These are phyloP conservation scores for Quercus wislizeni DNA, from an alignment of 306 rosid genomes.

Conservation along the genomic window DNA sequence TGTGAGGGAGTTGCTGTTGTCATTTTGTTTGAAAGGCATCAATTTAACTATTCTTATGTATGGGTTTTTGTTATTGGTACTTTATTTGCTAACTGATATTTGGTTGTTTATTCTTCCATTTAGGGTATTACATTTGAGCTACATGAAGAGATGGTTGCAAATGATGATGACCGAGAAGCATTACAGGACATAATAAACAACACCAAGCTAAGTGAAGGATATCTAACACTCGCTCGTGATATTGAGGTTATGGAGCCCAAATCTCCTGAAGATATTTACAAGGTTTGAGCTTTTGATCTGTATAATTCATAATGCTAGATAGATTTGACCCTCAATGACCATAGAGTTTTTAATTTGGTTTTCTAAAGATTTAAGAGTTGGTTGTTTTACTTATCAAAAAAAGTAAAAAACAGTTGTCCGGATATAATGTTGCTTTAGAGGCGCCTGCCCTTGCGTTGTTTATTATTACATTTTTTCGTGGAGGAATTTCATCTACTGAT, in stretches of 20 bases:
- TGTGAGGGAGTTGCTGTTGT: not conserved
- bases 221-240: slow-evolving; percentile 96
- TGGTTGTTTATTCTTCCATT: not conserved
- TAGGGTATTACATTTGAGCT: slow-evolving; percentile 80
- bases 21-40: not conserved
- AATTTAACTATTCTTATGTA: not conserved
- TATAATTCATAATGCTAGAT: not conserved
- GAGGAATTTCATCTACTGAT: not conserved
- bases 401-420: no score
- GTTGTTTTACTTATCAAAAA: not conserved
- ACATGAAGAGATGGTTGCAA: slow-evolving; percentile 65
- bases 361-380: not conserved
- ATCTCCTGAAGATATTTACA: slow-evolving; percentile 96
- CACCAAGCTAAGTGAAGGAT: slow-evolving; percentile 83
- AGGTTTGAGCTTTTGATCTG: slow-evolving; percentile 43
- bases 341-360: not conserved
- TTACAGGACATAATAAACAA: slow-evolving; percentile 86
- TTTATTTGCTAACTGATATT: not conserved
- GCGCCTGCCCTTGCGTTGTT: not conserved
- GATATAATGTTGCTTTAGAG: no score
- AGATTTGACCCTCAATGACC: not conserved
- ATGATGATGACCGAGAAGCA: slow-evolving; percentile 66
- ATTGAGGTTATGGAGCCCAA: slow-evolving; percentile 97
- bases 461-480: not conserved
- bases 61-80: not conserved